phyloP scores from a whole-genome alignment of 176 grass and related monocot species.

The Panicum miliaceum region DNA sequence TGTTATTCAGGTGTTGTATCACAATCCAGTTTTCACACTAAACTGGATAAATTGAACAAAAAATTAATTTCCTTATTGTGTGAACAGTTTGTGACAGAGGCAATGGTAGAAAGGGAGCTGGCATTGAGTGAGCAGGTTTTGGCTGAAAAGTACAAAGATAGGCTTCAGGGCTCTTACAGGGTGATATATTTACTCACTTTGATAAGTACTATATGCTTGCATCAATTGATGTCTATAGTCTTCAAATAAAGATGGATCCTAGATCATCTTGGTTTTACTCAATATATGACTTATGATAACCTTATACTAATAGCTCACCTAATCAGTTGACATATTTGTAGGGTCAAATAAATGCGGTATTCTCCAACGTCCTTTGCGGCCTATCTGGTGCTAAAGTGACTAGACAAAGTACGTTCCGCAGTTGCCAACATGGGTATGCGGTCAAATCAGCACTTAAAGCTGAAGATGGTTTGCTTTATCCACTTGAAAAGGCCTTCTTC shows the following conservation, averaged over 20 bases:
- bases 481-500: slow-evolving; percentile 97
- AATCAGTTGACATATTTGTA: slow-evolving; percentile 28
- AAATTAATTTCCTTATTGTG: slow-evolving; percentile 34
- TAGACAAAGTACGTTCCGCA: slow-evolving; percentile 75
- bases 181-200: slow-evolving; percentile 53
- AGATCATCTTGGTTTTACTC: slow-evolving; percentile 9
- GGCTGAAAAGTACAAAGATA: slow-evolving; percentile 84
- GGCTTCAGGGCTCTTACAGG: slow-evolving; percentile 70
- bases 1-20: slow-evolving; percentile 85
- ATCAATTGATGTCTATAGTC: not conserved
- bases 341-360: slow-evolving; percentile 83
- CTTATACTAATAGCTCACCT: too few relatives aligned
- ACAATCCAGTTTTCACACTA: slow-evolving; percentile 33
- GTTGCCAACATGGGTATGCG: slow-evolving; percentile 84
- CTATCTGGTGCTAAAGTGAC: slow-evolving; percentile 93
- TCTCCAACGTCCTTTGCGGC: slow-evolving; percentile 76
- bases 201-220: not conserved
- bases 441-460: slow-evolving; percentile 99
- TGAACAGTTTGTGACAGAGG: slow-evolving; percentile 82
- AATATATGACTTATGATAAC: slow-evolving; percentile 13
- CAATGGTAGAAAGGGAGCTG: slow-evolving; percentile 64
- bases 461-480: slow-evolving; percentile 96
- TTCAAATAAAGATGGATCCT: not conserved
- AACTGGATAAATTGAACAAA: slow-evolving; percentile 32
- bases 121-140: slow-evolving; percentile 67